Evolutionary conservation across 331 rosid species (phyloP).

Genomic region (Quercus phellos): DNA sequence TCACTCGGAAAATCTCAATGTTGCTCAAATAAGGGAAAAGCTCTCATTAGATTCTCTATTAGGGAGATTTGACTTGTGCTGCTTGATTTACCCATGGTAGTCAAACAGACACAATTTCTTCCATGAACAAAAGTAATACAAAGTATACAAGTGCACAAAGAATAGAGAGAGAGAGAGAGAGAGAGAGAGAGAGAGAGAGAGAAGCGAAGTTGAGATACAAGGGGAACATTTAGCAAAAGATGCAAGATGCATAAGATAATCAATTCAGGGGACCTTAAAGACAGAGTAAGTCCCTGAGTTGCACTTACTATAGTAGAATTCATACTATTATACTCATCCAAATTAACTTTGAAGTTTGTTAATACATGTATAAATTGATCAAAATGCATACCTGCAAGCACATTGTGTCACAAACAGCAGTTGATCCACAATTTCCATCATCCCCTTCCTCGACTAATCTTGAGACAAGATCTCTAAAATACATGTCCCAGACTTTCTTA

Average conservation of each 20-base stretch:
- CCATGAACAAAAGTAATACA: neutral
- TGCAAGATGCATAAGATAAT: neutral
- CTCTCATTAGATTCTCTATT: neutral
- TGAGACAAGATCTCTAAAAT: conserved; percentile 74
- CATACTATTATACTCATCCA: neutral
- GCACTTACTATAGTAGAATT: neutral
- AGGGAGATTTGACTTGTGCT: neutral
- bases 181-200: neutral
- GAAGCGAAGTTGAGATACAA: neutral
- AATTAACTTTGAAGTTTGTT: neutral
- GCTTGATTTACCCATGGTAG: neutral
- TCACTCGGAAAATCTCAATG: neutral
- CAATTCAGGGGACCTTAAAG: neutral
- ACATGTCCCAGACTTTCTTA: conserved; percentile 67
- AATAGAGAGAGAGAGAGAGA: neutral
- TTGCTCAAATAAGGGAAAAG: neutral
- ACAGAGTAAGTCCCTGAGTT: neutral
- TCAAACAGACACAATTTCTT: neutral
- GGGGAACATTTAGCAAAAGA: neutral
- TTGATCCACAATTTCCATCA: conserved; percentile 83
- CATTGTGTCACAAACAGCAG: conserved; percentile 77
- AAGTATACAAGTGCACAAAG: neutral
- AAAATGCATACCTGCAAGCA: conserved; percentile 82
- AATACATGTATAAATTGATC: neutral
- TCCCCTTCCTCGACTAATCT: conserved; percentile 75